Base-by-base conservation (phyloP, 2,329 filamentous ascomycete species). In the Alternaria ethzedia region DNA sequence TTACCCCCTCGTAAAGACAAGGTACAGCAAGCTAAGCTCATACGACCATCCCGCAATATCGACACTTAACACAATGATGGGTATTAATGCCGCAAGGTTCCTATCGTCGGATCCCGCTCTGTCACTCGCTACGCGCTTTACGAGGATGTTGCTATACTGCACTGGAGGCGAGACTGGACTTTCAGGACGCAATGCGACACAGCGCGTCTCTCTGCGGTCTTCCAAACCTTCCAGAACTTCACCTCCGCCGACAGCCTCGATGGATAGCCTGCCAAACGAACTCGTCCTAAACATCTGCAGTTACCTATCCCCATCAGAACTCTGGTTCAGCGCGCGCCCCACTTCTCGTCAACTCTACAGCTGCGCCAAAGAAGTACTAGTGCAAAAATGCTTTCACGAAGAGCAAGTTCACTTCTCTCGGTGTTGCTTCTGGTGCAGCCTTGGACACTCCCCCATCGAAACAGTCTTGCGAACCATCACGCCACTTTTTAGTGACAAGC, bases 381-480 rank as follows among this genome's bases (percentile, higher is more conserved):
- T 56, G n/a, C 61, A 54, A 15, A 61, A 57, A 26, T 21, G 50
- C 11, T 64, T 64, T n/a, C 23, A 57, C 6, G 36, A 61, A 17
- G 28, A 44, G 15, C 54, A 26, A 13, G 44, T 57, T 4, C 43
- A 49, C 20, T 47, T 64, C 25, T 54, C 52, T 15, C 61, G 58
- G 61, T 64, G 61, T 47, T 64, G 61, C 21, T 64, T 61, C 23
- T 64, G 61, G 58, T 64, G 57, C 36, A 54, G 61, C 47, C 41
- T 61, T 28, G 57, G 61, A 36, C 36, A n/a, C 17, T 45, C 44
- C 6, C 12, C 21, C 20, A 30, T 63, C 21, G 21, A 46, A 20
- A 43, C 45, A 12, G 46, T 41, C 32, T 25, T 46, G 32, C 26
- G 28, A 20, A 25, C 32, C 45, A 52, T 63, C 12, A 45, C 50